A percentile compares a stretch with the other conserved stretches of the same genome.
Evolutionary conservation across 129 eudicot species (phyloP).

Genomic region (Centrapalus pauciflorus): DNA sequence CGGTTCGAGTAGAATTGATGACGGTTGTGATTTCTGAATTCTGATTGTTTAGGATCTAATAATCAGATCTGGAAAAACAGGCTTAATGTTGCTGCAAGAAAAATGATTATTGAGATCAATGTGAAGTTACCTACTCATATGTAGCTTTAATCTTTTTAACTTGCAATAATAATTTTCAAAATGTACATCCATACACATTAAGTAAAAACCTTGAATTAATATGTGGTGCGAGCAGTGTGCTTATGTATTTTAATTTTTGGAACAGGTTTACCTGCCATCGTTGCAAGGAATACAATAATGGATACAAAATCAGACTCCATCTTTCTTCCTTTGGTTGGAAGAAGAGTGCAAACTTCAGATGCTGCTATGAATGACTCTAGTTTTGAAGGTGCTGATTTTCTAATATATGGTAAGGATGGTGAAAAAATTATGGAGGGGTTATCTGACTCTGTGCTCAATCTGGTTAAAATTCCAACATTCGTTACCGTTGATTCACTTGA

Average conservation of each 20-base stretch:
- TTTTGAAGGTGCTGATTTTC: slow-evolving; percentile 95
- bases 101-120: too few relatives aligned
- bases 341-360: slow-evolving; percentile 55
- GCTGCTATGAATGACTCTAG: slow-evolving; percentile 64
- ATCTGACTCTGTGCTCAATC: slow-evolving; percentile 33
- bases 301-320: slow-evolving; percentile 71
- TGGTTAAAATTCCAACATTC: slow-evolving; percentile 75
- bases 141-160: background rate
- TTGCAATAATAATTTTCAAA: background rate
- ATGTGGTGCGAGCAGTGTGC: background rate
- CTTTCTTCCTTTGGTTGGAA: slow-evolving; percentile 82
- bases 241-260: background rate
- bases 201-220: background rate
- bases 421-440: slow-evolving; percentile 26
- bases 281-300: slow-evolving; percentile 82
- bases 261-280: slow-evolving; percentile 91
- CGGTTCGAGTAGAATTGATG: too few relatives aligned
- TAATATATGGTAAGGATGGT: slow-evolving; percentile 39
- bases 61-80: too few relatives aligned
- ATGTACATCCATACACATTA: background rate
- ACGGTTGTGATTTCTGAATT: too few relatives aligned
- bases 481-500: slow-evolving; percentile 25
- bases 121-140: too few relatives aligned
- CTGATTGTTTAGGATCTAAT: background rate
- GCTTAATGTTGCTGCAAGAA: too few relatives aligned